Base-by-base conservation (phyloP, 1,284 basidiomycete species). In the Fomitopsis pinicola region DNA sequence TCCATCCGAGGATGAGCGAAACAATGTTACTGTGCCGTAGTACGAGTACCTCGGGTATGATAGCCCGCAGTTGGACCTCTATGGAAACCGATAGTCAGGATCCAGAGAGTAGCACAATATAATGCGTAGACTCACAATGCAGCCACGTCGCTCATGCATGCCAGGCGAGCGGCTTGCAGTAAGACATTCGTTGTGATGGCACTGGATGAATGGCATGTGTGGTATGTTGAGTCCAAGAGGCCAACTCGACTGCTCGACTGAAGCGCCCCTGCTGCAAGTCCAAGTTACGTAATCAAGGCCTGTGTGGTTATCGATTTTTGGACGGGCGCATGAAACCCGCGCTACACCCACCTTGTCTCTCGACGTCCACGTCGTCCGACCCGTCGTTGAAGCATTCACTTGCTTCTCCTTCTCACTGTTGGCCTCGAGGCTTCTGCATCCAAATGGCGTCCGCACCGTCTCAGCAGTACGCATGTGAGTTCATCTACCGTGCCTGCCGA, bases 381-480 rank as follows among this genome's bases (percentile, higher is more conserved):
- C 30, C 59, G 42, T 64, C 63, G 62, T 35, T 73, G 88, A 90
- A 85, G 88, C 88, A 91, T 91, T 90, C 84, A 76, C 76, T 91
- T 91, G 89, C 88, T 89, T 91, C 86, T 70, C 68, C 69, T 73
- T 17, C 71, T 66, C 72, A 30, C 73, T 69, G 68, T 72, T 69
- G 68, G 61, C 36, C 45, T 33, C 22, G n/a, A 64, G 62, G 64
- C 68, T 66, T 67, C 66, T 61, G 58, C 62, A 61, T 63, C 58
- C 66, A 63, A 71, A 89, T 89, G 86, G 80, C 86, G 69, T 83
- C 87, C 61, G 81, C 84, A 75, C 76, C 82, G 65, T 83, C 88
- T 68, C 86, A 88, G 78, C 88, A 90, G 79, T 89, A 88, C 72
- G 88, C 91, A 71, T 93, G 91, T 94, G 62, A 79, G 91, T 84